A percentile compares a stretch with the other conserved stretches of the same genome.
Conservation (phyloP, 2,329 filamentous ascomycete species). For the Verticillium albo-atrum region DNA sequence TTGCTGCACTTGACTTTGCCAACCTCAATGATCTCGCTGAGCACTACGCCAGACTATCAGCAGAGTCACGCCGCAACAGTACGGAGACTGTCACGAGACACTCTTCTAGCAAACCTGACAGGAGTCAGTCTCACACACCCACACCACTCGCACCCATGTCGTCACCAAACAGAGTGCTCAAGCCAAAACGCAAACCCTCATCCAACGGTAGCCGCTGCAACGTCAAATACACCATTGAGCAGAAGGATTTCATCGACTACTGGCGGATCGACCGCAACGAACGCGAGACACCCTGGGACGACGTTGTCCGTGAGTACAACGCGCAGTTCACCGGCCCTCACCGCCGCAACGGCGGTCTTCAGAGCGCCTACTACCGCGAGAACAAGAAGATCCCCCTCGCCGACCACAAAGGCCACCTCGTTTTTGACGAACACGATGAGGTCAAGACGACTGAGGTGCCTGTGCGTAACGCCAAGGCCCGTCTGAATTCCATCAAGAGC, state of each 20-base stretch:
- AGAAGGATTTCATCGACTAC: conserved; percentile 15
- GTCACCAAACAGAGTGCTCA: neutral
- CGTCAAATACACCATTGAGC: conserved; percentile 15
- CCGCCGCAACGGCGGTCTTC: conserved; percentile 11
- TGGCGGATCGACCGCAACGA: conserved; percentile 13
- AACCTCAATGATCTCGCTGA: conserved; percentile 8
- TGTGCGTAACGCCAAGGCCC: conserved; percentile 13
- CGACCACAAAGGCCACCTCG: conserved; percentile 10
- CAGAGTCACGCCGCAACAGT: neutral
- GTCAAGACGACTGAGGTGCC: conserved; percentile 11
- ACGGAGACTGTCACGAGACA: neutral
- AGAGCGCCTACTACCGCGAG: conserved; percentile 14
- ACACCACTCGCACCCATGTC: conserved; percentile 2
- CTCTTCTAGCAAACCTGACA: neutral
- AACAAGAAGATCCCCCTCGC: conserved; percentile 14
- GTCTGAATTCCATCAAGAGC: conserved; percentile 16
- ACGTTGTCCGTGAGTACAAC: conserved; percentile 14
- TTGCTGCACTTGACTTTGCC: conserved; percentile 11
- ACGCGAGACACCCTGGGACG: conserved; percentile 13
- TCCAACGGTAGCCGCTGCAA: conserved; percentile 13
- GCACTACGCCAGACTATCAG: neutral
- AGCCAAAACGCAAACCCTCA: conserved; percentile 5
- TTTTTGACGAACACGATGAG: conserved; percentile 14
- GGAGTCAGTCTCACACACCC: neutral
- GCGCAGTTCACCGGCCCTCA: conserved; percentile 12